These are phyloP conservation scores for Phoenix dactylifera DNA, from an alignment of 176 grass and related monocot species.

Conservation along the genomic window DNA sequence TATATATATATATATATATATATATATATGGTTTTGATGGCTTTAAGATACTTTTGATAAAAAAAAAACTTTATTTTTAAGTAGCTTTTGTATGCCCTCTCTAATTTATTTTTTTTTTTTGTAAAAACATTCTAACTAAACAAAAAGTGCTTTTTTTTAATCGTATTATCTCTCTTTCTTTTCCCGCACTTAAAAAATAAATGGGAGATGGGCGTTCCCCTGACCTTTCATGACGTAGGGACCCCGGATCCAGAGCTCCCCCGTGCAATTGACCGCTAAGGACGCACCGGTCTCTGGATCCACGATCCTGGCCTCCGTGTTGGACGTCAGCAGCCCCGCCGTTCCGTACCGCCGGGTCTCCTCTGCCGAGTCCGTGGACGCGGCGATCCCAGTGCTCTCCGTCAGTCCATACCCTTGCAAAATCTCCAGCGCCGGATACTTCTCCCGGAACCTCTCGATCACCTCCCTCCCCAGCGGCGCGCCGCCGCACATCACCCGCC, in stretches of 20 bases:
- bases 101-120: too few species aligned
- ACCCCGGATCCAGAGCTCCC: constrained; percentile 81
- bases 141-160: too few species aligned
- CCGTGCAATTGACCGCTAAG: constrained; percentile 60
- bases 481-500: constrained; percentile 4
- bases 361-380: constrained; percentile 76
- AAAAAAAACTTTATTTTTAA: too few species aligned
- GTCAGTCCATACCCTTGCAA: constrained; percentile 83
- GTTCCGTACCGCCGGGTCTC: constrained; percentile 82
- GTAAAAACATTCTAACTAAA: too few species aligned
- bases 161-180: too few species aligned
- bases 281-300: constrained; percentile 52
- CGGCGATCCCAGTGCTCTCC: constrained; percentile 83
- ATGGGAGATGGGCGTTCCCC: too few species aligned
- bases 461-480: constrained; percentile 74
- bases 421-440: constrained; percentile 75
- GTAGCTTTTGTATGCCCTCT: too few species aligned
- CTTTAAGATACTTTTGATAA: too few species aligned
- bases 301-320: constrained; percentile 79
- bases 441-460: constrained; percentile 80
- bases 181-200: too few species aligned
- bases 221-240: constrained; percentile 98
- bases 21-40: too few species aligned
- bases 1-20: too few species aligned
- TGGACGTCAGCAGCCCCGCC: constrained; percentile 68